Percentiles rank a stretch among this genome's conserved stretches.
phyloP scores from a whole-genome alignment of 73 alveolate species.

The Paramecium octaurelia region DNA sequence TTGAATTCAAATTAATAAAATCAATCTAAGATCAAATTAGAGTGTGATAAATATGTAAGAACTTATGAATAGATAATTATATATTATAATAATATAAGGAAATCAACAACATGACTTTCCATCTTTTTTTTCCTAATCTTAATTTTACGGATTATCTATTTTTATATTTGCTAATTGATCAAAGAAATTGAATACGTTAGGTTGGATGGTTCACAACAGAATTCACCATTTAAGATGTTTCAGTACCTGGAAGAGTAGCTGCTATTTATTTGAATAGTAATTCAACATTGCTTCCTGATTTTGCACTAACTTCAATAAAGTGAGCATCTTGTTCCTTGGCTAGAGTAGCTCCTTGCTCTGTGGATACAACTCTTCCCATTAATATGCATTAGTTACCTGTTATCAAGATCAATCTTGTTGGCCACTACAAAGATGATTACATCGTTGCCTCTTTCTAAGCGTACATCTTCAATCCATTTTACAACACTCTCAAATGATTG shows the following conservation, averaged over 20 bases:
- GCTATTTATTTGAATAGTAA: conserved; percentile 78
- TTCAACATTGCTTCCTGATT: conserved; percentile 78
- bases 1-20: no score
- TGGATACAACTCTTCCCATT: conserved; percentile 42
- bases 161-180: background rate
- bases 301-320: conserved; percentile 84
- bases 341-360: conserved; percentile 73
- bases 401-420: conserved; percentile 81
- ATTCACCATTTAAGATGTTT: conserved; percentile 42
- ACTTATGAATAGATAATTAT: background rate
- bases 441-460: conserved; percentile 81
- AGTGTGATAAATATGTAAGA: no score
- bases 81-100: background rate
- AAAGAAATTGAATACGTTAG: background rate
- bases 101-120: conserved; percentile 11
- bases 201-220: conserved; percentile 27
- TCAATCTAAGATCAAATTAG: no score
- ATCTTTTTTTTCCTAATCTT: background rate
- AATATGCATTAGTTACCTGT: conserved; percentile 56
- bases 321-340: conserved; percentile 83
- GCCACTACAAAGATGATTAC: conserved; percentile 84
- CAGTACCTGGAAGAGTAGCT: conserved; percentile 67
- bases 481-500: conserved; percentile 67
- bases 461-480: conserved; percentile 90
- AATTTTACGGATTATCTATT: background rate